Base-by-base conservation (phyloP, 345 rosid genomes). In the Trapa incisa region DNA sequence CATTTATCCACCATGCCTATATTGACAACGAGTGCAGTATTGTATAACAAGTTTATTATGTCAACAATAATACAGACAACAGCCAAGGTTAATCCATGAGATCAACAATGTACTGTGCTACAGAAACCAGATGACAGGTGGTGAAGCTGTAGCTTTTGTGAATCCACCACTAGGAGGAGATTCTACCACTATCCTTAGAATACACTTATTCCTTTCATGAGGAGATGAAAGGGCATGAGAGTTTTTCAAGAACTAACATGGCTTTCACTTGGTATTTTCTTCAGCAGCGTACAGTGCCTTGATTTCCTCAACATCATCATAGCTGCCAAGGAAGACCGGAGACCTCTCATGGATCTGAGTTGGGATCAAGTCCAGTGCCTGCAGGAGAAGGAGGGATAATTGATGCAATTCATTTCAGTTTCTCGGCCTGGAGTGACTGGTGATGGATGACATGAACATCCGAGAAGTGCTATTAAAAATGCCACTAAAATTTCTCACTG, bases 261-360 rank as follows among this genome's bases (percentile, higher is more conserved):
- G 50, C 29, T 43, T 67, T 77, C 71, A 78, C 42, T 74, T 70
- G 61, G 79, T 78, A 68, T 81, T 29, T 50, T 64, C 82, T 72
- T 83, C 88, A 35, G 79, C 84, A 65, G 95, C 91, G 71, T 87
- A 94, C 42, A 91, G 84, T 36, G 80, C 80, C 83, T 91, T 94
- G 75, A 94, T 89, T 75, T 91, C 96, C 73, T 94, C 97, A 39
- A 94, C 88, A 64, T 94, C 99, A 1, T 94, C 96, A 29, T 80
- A 85, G 87, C 97, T 94, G 72, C 99, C 96, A 2, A 94, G 88
- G 79, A 94, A 94, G 77, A 94, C 81, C 0, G 99, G 97, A 68
- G 93, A 89, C 13, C 97, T 80, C 68, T 91, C 93, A 32, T 94
- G 99, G 64, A 94, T 89, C 66, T 86, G 85, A 77, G 71, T 61